phyloP scores from a whole-genome alignment of 2,329 filamentous ascomycete genomes.

The Colletotrichum lindemuthianum region DNA sequence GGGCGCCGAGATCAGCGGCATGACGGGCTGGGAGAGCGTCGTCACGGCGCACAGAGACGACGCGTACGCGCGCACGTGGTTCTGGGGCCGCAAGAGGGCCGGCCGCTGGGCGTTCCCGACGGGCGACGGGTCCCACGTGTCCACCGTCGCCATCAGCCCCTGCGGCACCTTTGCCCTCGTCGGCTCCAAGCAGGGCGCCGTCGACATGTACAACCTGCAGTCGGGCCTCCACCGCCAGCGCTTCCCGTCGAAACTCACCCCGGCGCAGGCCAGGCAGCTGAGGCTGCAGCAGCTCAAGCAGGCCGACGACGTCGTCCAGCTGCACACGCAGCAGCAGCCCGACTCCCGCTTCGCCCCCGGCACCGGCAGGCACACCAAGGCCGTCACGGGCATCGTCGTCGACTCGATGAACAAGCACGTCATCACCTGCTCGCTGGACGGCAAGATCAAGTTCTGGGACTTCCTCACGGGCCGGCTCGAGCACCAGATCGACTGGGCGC shows the following conservation, averaged over 20 bases:
- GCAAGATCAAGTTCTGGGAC: slow-evolving; percentile 97
- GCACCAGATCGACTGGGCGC: slow-evolving; percentile 85
- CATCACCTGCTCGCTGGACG: slow-evolving; percentile 88
- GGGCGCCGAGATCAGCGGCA: slow-evolving; percentile 77
- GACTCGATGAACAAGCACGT: slow-evolving; percentile 90
- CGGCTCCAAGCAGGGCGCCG: slow-evolving; percentile 82
- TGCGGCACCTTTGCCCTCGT: slow-evolving; percentile 95
- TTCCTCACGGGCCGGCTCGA: slow-evolving; percentile 84
- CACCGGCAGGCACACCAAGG: slow-evolving; percentile 79
- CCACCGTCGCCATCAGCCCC: slow-evolving; percentile 86
- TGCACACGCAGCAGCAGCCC: slow-evolving; percentile 54
- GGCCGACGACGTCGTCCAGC: slow-evolving; percentile 65
- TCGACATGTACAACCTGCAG: slow-evolving; percentile 97
- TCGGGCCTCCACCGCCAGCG: slow-evolving; percentile 88
- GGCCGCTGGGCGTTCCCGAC: slow-evolving; percentile 94
- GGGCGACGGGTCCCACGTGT: slow-evolving; percentile 82
- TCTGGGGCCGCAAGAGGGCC: slow-evolving; percentile 94
- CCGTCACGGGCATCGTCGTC: slow-evolving; percentile 86
- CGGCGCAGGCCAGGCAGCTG: slow-evolving; percentile 80
- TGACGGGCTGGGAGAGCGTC: slow-evolving; percentile 96
- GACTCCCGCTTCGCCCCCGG: slow-evolving; percentile 57
- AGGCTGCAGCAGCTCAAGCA: slow-evolving; percentile 72
- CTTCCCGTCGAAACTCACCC: slow-evolving; percentile 83
- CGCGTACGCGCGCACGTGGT: slow-evolving; percentile 90
- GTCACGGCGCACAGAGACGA: slow-evolving; percentile 92